phyloP scores from a whole-genome alignment of 768 basidiomycete species.

The Pulveroboletus sp. region DNA sequence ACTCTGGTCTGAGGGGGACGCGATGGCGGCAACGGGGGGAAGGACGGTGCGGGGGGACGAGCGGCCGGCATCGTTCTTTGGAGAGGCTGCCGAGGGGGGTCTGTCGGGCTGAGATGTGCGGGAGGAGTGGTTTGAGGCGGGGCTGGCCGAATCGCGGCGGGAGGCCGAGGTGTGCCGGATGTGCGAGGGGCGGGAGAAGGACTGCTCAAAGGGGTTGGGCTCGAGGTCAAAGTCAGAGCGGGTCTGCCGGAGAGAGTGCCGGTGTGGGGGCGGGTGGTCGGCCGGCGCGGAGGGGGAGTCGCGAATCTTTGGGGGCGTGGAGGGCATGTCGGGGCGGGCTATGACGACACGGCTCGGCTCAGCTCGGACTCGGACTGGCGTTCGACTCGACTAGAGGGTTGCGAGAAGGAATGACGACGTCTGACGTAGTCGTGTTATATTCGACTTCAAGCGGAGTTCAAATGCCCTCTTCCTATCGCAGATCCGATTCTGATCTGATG shows the following conservation, averaged over 20 bases:
- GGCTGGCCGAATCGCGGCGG: slow-evolving; percentile 32
- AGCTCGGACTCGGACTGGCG: slow-evolving; percentile 16
- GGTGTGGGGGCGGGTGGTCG: slow-evolving; percentile 11
- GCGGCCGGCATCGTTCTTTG: slow-evolving; percentile 31
- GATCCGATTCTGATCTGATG: slow-evolving; percentile 34
- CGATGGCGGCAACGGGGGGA: slow-evolving; percentile 77
- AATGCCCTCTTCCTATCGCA: slow-evolving; percentile 31
- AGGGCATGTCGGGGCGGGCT: slow-evolving; percentile 21
- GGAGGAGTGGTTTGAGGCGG: slow-evolving; percentile 34
- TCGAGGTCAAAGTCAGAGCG: slow-evolving; percentile 75
- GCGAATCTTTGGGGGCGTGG: slow-evolving; percentile 32
- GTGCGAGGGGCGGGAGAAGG: slow-evolving; percentile 68
- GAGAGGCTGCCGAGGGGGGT: slow-evolving; percentile 33
- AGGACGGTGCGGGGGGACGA: slow-evolving; percentile 66
- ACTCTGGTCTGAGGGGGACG: slow-evolving; percentile 49
- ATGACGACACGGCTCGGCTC: slow-evolving; percentile 26
- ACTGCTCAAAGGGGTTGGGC: slow-evolving; percentile 94
- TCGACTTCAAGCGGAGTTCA: slow-evolving; percentile 43
- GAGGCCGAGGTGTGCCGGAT: slow-evolving; percentile 41
- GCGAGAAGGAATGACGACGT: slow-evolving; percentile 39
- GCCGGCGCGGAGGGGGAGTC: slow-evolving; percentile 29
- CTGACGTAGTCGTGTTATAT: slow-evolving; percentile 44
- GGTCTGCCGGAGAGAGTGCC: slow-evolving; percentile 39
- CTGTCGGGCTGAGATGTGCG: slow-evolving; percentile 35
- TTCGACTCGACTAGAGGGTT: slow-evolving; percentile 32